phyloP scores from a whole-genome alignment of 805 yeast genomes.

The Tetrapisispora taiwanensis region DNA sequence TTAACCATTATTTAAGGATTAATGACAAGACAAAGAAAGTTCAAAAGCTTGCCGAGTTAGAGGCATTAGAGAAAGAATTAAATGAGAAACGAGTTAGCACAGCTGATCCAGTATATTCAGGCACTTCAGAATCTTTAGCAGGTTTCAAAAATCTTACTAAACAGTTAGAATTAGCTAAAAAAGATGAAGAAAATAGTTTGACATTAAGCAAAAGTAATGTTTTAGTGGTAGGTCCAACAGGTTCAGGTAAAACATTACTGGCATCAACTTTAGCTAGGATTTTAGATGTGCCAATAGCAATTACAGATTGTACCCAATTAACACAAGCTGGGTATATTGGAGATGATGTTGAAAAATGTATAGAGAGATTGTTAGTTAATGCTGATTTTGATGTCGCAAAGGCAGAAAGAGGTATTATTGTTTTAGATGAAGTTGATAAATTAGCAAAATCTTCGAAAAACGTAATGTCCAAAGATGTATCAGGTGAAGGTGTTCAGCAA shows the following conservation, averaged over 20 bases:
- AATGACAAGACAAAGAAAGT: conserved; percentile 30
- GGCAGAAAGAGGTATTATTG: conserved; percentile 49
- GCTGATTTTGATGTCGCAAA: conserved; percentile 43
- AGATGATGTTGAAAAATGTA: conserved; percentile 50
- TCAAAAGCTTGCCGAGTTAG: conserved; percentile 5
- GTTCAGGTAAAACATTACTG: conserved; percentile 50
- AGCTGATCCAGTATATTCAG: conserved; percentile 14
- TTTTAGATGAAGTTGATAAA: conserved; percentile 51
- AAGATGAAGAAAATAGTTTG: conserved; percentile 33
- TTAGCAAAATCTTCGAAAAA: conserved; percentile 39
- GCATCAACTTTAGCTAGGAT: conserved; percentile 45
- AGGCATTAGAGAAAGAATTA: conserved; percentile 23
- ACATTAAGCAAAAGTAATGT: conserved; percentile 45
- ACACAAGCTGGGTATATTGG: conserved; percentile 61
- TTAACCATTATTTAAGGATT: conserved; percentile 44
- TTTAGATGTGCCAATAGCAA: conserved; percentile 46
- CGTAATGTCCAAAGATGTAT: conserved; percentile 45
- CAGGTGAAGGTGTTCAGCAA: conserved; percentile 61
- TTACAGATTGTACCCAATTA: conserved; percentile 51
- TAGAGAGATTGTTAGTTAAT: conserved; percentile 40
- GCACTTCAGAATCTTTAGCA: conserved; percentile 24
- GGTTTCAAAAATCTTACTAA: conserved; percentile 23
- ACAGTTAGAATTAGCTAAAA: conserved; percentile 17
- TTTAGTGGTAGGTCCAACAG: conserved; percentile 49
- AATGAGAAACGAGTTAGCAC: conserved; percentile 14